phyloP scores from a whole-genome alignment of 2,329 filamentous ascomycete species.

The Didymella keratinophila region DNA sequence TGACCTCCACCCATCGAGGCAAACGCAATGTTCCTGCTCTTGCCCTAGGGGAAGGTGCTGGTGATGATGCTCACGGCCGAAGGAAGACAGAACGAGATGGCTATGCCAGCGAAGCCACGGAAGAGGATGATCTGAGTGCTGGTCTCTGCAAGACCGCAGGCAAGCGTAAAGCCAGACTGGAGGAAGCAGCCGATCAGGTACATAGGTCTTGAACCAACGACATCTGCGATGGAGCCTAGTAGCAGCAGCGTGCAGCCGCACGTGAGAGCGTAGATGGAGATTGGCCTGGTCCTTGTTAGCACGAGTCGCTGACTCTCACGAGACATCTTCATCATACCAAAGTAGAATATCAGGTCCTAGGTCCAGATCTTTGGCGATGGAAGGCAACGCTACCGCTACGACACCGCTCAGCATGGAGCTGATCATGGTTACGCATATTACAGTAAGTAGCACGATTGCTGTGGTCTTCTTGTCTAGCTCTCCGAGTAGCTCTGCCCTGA shows the following conservation, averaged over 20 bases:
- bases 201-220: constrained; percentile 58
- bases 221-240: constrained; percentile 60
- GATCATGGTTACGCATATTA: constrained; percentile 41
- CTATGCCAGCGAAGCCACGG: constrained; percentile 57
- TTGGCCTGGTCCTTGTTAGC: constrained; percentile 39
- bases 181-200: constrained; percentile 58
- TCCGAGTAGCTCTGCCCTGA: constrained; percentile 25
- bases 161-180: constrained; percentile 56
- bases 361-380: constrained; percentile 49
- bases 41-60: constrained; percentile 56
- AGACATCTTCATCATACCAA: constrained; percentile 28
- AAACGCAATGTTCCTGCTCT: constrained; percentile 61
- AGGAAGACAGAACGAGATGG: constrained; percentile 58
- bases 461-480: constrained; percentile 36
- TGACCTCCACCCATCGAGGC: constrained; percentile 60
- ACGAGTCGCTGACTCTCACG: background rate
- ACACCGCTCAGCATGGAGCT: constrained; percentile 47
- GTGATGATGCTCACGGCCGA: constrained; percentile 61
- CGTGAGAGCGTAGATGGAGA: constrained; percentile 53
- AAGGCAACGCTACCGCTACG: constrained; percentile 54
- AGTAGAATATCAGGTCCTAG: constrained; percentile 37
- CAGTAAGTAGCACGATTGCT: constrained; percentile 36
- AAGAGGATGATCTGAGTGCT: constrained; percentile 57
- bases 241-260: constrained; percentile 60
- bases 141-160: constrained; percentile 51